Conservation (phyloP, 495 filamentous ascomycete genomes). For the Podospora pseudopauciseta region DNA sequence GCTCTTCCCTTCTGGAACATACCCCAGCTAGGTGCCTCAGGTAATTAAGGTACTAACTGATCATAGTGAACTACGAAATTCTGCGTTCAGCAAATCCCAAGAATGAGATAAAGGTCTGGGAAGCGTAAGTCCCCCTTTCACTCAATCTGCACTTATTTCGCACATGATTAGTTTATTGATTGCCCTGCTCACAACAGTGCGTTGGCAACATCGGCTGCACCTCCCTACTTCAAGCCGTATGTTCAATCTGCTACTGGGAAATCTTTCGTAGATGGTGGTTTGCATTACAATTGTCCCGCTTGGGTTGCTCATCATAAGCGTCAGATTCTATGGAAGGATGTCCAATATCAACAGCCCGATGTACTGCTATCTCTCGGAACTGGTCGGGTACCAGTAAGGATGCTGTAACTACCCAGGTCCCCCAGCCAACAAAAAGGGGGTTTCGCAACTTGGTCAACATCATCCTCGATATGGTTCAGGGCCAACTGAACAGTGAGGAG, state of each 20-base stretch:
- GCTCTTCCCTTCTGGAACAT: slow-evolving; percentile 1
- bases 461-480: slow-evolving; percentile 12
- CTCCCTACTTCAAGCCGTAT: slow-evolving; percentile 48
- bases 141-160: too few relatives aligned
- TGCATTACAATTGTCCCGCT: slow-evolving; percentile 49
- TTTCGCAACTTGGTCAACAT: slow-evolving; percentile 4
- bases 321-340: slow-evolving; percentile 46
- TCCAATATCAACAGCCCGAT: slow-evolving; percentile 38
- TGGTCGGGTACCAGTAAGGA: slow-evolving; percentile 7
- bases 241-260: slow-evolving; percentile 34
- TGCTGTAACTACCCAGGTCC: slow-evolving; percentile 19
- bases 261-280: slow-evolving; percentile 44
- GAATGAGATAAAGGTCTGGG: slow-evolving; percentile 49
- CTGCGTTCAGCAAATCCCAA: slow-evolving; percentile 40
- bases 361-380: slow-evolving; percentile 49
- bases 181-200: slow-evolving; percentile 17
- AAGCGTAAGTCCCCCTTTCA: slow-evolving; percentile 33
- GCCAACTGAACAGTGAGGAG: slow-evolving; percentile 29
- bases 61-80: slow-evolving; percentile 39
- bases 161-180: too few relatives aligned
- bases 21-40: not conserved
- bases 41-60: not conserved
- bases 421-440: too few relatives aligned
- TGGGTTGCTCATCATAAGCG: slow-evolving; percentile 45
- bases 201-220: slow-evolving; percentile 49